Conservation (phyloP, 805 yeast species). For the Nakazawaea laoshanensis region DNA sequence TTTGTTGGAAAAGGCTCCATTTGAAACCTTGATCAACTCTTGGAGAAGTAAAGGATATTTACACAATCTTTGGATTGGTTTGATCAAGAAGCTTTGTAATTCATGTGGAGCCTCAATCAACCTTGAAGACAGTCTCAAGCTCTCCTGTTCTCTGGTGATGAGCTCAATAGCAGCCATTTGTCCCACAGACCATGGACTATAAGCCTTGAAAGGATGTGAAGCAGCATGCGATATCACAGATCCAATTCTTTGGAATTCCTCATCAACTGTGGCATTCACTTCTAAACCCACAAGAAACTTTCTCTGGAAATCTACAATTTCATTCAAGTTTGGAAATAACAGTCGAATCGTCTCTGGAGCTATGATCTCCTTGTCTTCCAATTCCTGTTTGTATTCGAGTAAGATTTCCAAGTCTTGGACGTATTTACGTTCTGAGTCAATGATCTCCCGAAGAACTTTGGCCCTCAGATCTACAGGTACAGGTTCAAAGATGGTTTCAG, state of each 20-base stretch:
- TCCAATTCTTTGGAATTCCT: constrained; percentile 77
- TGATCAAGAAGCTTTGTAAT: constrained; percentile 78
- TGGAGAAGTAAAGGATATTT: constrained; percentile 81
- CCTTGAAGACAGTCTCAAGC: constrained; percentile 43
- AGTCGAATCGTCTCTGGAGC: constrained; percentile 73
- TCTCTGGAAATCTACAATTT: constrained; percentile 86
- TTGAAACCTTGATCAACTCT: constrained; percentile 64
- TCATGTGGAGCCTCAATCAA: constrained; percentile 82
- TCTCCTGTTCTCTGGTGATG: constrained; percentile 53
- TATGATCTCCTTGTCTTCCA: constrained; percentile 56
- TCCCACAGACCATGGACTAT: constrained; percentile 92
- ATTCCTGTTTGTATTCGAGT: constrained; percentile 56
- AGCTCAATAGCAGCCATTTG: constrained; percentile 83
- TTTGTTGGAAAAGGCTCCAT: constrained; percentile 39
- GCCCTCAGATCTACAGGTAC: constrained; percentile 46
- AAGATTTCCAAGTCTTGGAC: constrained; percentile 84
- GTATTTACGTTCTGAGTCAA: constrained; percentile 86
- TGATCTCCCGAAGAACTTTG: constrained; percentile 75
- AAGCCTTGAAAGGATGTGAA: constrained; percentile 68
- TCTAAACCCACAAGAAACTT: constrained; percentile 83
- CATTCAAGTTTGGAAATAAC: constrained; percentile 77
- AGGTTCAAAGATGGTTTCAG: constrained; percentile 16
- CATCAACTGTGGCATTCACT: constrained; percentile 71
- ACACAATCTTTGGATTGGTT: constrained; percentile 95
- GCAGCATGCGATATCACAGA: constrained; percentile 82